Base-by-base conservation (phyloP, 2,329 filamentous ascomycete species). In the Basipetospora chlamydospora region DNA sequence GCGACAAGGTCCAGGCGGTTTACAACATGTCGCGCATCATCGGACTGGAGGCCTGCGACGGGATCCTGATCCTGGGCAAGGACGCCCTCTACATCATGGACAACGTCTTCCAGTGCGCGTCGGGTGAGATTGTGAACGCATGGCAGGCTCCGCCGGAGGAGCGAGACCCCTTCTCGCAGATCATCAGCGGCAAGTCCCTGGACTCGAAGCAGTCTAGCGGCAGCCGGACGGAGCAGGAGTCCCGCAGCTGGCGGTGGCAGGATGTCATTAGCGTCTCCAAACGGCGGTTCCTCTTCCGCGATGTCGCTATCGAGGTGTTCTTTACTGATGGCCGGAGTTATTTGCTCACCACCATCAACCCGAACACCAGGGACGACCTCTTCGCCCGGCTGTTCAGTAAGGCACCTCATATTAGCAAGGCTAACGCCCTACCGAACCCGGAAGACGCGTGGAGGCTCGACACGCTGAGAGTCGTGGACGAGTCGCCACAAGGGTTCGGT, bases 291-390 rank as follows among this genome's bases (percentile, higher is more conserved):
- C 61, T 98, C 4, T 94, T 96, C 57, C 78, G 90, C 18, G 88
- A 98, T 50, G 90, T 98, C 10, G 86, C 85, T 0, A 77, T 96
- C n/a, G 90, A 98, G 52, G 73, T 95, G 3, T 98, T 98, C 61
- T 98, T 98, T 53, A 87, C 86, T 0, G 92, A 98, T 52, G 90
- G 90, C 1, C 79, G 86, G 39, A 98, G 90, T 58, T 98, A 96
- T 53, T 66, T 98, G 12, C 59, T 98, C 39, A 96, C 88, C 0
- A 77, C 86, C 3, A 80, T 86, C 39, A 85, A 80, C 25, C 69
- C 80, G 0, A 59, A 62, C 22, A 64, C 76, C 26, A 73, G 90
- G 42, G 85, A 98, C 50, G 82, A 88, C 39, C 64, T 98, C 3
- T 86, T 83, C 45, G 65, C 68, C 12, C 83, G 80, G 44, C 73